Evolutionary conservation across 257 asterid species (phyloP), one percentile per base, ranked within the genome.

Genomic region (Parsonsia alboflavescens): DNA sequence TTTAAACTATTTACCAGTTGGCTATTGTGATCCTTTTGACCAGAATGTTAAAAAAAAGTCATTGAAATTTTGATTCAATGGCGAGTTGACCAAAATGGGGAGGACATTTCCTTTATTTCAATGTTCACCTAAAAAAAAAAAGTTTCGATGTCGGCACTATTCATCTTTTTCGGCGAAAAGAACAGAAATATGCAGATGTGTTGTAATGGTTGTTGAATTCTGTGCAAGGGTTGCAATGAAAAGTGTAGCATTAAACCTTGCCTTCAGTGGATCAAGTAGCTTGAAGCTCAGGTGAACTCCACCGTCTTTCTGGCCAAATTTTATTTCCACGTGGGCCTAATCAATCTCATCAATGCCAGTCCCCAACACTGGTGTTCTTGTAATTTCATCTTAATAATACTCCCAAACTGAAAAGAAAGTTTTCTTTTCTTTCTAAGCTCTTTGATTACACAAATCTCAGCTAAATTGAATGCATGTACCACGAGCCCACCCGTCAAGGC

Each of bases 191-290:
- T 82, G 84, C 78, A 86, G 73, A 72, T 84, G 84, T 82, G 88
- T 68, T 84, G 88, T 71, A 84, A 84, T 67, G 88, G 88, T 12
- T 84, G 88, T 73, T 82, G 88, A 28, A 83, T 84, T 0, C 88
- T 84, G 16, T 79, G 88, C 4, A 84, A 84, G 59, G 86, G 86
- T 3, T 84, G 88, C 67, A 75, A 46, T 30, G 84, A 84, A 52
- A 54, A 72, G 15, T 84, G 88, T 59, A 72, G 73, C 44, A 80
- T 84, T 5, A 80, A 73, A 48, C 84, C 84, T 2, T 84, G 86
- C 30, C 88, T 84, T 65, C 76, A 82, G 12, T 84, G 88, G 88
- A 82, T 84, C 74, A 78, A 82, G 62, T 74, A 83, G 12, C 83
- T 86, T 3, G 83, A 84, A 68, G 73, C 88, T 7, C 88, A 84